phyloP scores from a whole-genome alignment of 202 grass and related monocot genomes.

The Setaria italica region DNA sequence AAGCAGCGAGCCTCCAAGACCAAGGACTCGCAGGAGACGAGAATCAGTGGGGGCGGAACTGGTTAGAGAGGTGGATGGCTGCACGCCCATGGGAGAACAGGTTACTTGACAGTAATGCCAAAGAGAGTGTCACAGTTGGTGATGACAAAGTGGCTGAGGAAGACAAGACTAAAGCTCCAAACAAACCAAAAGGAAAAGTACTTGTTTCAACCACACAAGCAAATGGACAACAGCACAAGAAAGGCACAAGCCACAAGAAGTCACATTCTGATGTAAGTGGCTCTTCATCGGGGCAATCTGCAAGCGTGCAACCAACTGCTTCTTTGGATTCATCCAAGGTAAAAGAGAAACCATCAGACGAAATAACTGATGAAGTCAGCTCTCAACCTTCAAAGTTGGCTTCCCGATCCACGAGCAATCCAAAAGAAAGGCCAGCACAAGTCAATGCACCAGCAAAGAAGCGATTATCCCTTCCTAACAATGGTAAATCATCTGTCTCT shows the following conservation, averaged over 20 bases:
- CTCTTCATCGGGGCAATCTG: slow-evolving; percentile 52
- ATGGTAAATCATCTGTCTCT: slow-evolving; percentile 44
- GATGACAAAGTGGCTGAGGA: slow-evolving; percentile 43
- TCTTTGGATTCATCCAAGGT: slow-evolving; percentile 53
- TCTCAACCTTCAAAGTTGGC: slow-evolving; percentile 42
- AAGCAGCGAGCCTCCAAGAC: slow-evolving; percentile 49
- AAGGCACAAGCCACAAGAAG: slow-evolving; percentile 42
- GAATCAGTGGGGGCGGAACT: slow-evolving; percentile 65
- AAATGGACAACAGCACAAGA: slow-evolving; percentile 41
- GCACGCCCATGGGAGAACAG: slow-evolving; percentile 78
- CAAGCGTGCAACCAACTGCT: slow-evolving; percentile 27
- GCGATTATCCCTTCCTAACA: slow-evolving; percentile 63
- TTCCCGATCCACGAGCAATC: slow-evolving; percentile 63
- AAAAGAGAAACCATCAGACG: slow-evolving; percentile 48
- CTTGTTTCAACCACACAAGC: slow-evolving; percentile 34
- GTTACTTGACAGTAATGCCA: slow-evolving; percentile 59
- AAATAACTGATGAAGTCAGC: slow-evolving; percentile 58
- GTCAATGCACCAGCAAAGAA: slow-evolving; percentile 44
- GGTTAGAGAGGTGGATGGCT: slow-evolving; percentile 80
- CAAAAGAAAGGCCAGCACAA: slow-evolving; percentile 57
- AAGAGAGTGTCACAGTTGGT: slow-evolving; percentile 44
- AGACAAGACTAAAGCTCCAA: slow-evolving; percentile 36
- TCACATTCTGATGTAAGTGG: slow-evolving; percentile 55
- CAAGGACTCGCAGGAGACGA: slow-evolving; percentile 56
- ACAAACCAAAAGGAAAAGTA: slow-evolving; percentile 47